A percentile compares a stretch with the other conserved stretches of the same genome.
These are phyloP conservation scores for Mikania micrantha DNA, from an alignment of 129 eudicot genomes.

Conservation along the genomic window DNA sequence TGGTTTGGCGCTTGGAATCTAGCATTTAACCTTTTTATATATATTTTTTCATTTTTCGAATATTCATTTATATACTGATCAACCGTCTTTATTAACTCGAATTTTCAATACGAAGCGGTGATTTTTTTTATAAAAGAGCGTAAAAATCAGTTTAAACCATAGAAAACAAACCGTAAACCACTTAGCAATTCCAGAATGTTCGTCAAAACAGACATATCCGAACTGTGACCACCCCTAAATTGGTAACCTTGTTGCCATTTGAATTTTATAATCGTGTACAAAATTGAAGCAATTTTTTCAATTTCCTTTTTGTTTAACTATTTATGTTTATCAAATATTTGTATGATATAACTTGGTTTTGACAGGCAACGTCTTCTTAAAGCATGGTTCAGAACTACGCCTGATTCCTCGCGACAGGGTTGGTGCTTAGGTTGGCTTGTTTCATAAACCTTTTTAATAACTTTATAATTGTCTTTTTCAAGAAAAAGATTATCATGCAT, in stretches of 20 bases:
- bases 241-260: neutral
- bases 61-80: neutral
- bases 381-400: slow-evolving; percentile 90
- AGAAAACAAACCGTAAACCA: no score
- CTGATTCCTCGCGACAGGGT: slow-evolving; percentile 98
- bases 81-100: no score
- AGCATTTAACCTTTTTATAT: neutral
- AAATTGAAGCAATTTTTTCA: neutral
- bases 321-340: neutral
- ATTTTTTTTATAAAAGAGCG: no score
- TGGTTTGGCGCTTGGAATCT: neutral
- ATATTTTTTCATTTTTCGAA: neutral
- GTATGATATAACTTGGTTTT: neutral
- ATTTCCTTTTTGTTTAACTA: neutral
- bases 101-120: no score
- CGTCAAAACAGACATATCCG: no score
- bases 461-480: neutral
- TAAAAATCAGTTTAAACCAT: no score
- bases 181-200: no score
- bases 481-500: neutral
- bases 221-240: neutral
- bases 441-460: neutral
- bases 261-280: neutral
- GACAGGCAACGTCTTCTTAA: slow-evolving; percentile 91
- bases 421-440: slow-evolving; percentile 39